These are phyloP conservation scores for Berkeleyomyces basicola DNA, from an alignment of 2,329 filamentous ascomycete genomes.

Conservation along the genomic window DNA sequence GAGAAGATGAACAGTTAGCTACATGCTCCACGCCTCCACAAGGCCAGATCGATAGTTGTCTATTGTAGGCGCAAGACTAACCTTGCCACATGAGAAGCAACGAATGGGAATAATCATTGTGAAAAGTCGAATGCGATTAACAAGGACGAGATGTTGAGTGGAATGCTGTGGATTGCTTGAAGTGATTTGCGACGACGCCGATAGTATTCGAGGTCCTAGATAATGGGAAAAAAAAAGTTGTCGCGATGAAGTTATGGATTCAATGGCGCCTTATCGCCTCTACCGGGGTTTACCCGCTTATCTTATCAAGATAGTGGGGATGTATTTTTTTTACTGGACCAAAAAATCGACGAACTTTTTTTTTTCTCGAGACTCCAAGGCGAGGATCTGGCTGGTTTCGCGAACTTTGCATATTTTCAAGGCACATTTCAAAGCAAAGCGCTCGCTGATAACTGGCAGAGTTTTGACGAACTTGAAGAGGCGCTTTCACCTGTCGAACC, in stretches of 20 bases:
- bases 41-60: neutral
- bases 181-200: neutral
- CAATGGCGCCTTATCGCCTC: conserved; percentile 1
- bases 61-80: conserved; percentile 24
- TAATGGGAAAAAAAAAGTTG: conserved; percentile 11
- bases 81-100: conserved; percentile 99
- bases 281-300: conserved; percentile 7
- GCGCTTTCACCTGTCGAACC: too few species aligned
- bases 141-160: neutral
- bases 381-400: neutral
- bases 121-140: conserved; percentile 15
- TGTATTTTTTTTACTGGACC: conserved; percentile 13
- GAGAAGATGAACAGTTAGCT: conserved; percentile 18
- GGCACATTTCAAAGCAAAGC: neutral
- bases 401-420: neutral
- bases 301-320: conserved; percentile 14
- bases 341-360: conserved; percentile 11
- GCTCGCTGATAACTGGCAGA: neutral
- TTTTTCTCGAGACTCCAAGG: conserved; percentile 3
- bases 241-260: neutral
- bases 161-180: neutral
- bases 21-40: neutral
- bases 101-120: conserved; percentile 97
- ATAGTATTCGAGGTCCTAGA: neutral
- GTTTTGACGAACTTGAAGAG: too few species aligned